A percentile compares a stretch with the other conserved stretches of the same genome.
phyloP scores from a whole-genome alignment of 1,139 yeast genomes.

The Nematodospora anomalae region DNA sequence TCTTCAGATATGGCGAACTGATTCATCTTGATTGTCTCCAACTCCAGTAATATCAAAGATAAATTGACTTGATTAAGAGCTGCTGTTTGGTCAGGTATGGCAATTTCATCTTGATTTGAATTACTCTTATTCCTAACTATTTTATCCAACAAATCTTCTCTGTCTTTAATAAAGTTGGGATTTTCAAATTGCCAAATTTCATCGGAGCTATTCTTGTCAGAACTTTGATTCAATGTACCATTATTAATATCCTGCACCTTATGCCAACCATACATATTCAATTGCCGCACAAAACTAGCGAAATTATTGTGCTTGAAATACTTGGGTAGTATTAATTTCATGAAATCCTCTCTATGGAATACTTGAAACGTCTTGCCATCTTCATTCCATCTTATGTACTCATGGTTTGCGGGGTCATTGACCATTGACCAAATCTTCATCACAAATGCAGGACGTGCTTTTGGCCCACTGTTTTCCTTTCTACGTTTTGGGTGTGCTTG shows the following conservation, averaged over 20 bases:
- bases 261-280: constrained; percentile 98
- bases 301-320: constrained; percentile 94
- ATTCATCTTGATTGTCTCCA: constrained; percentile 73
- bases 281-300: constrained; percentile 91
- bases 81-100: constrained; percentile 5
- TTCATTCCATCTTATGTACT: constrained; percentile 78
- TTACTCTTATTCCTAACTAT: constrained; percentile 53
- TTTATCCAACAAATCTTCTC: constrained; percentile 72
- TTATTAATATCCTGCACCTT: constrained; percentile 79
- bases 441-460: constrained; percentile 79
- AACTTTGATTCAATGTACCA: constrained; percentile 56
- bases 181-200: constrained; percentile 75
- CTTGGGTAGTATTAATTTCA: constrained; percentile 78
- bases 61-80: constrained; percentile 40
- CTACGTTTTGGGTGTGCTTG: constrained; percentile 21
- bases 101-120: constrained; percentile 36
- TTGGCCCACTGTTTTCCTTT: constrained; percentile 38
- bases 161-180: constrained; percentile 70
- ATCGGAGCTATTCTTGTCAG: constrained; percentile 47
- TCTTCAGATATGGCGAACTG: constrained; percentile 85
- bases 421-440: constrained; percentile 95
- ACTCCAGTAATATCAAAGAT: constrained; percentile 60
- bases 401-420: constrained; percentile 68
- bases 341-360: constrained; percentile 80
- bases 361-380: constrained; percentile 88